Conservation (phyloP, 495 filamentous ascomycete genomes). For the Lophiotrema nucula region DNA sequence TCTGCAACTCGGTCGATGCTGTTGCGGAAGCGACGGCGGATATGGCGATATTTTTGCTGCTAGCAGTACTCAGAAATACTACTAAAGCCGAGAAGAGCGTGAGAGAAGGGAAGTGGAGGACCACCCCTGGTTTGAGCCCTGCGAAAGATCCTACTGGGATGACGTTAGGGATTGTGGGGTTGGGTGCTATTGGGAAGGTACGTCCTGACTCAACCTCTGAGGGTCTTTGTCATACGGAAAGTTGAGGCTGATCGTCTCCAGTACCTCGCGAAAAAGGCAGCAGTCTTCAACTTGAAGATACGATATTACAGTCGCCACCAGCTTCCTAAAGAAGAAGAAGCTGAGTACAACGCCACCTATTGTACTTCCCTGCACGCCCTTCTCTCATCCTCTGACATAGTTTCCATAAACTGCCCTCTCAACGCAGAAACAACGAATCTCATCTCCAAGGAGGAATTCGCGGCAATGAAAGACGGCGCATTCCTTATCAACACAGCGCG, state of each 20-base stretch:
- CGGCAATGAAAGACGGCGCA: conserved; percentile 72
- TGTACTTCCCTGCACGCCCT: conserved; percentile 63
- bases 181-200: conserved; percentile 63
- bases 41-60: conserved; percentile 67
- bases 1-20: conserved; percentile 66
- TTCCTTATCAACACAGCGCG: conserved; percentile 83
- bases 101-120: conserved; percentile 49
- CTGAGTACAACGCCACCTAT: conserved; percentile 60
- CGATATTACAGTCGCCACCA: conserved; percentile 68
- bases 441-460: conserved; percentile 63
- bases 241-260: conserved; percentile 27
- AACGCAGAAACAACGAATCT: conserved; percentile 66
- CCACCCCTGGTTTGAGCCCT: conserved; percentile 55
- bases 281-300: conserved; percentile 68
- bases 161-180: conserved; percentile 75
- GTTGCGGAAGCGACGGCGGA: conserved; percentile 73
- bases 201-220: too few species aligned
- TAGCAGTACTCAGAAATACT: conserved; percentile 59
- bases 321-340: conserved; percentile 52
- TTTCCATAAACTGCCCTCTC: conserved; percentile 75
- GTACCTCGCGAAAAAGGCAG: conserved; percentile 68
- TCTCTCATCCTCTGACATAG: conserved; percentile 64
- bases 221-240: neutral
- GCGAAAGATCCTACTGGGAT: conserved; percentile 64
- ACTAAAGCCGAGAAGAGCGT: conserved; percentile 39